phyloP scores from a whole-genome alignment of 345 rosid genomes.

The Gynandropsis gynandra region DNA sequence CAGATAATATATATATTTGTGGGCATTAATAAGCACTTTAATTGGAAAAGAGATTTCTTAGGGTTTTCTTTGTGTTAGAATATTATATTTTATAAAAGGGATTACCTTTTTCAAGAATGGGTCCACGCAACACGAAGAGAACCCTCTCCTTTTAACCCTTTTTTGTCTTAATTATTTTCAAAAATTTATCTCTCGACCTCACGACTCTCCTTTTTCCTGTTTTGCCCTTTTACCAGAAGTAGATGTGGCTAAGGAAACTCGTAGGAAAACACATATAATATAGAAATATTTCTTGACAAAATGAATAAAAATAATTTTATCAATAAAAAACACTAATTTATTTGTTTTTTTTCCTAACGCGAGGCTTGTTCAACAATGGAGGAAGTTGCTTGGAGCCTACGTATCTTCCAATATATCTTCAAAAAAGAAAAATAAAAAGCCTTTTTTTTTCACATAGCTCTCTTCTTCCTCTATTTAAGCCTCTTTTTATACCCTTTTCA shows the following conservation, averaged over 20 bases:
- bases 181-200: constrained; percentile 22
- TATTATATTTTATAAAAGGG: constrained; percentile 1
- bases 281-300: not conserved
- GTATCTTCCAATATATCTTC: constrained; percentile 44
- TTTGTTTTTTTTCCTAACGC: no score
- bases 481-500: constrained; percentile 22
- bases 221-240: no score
- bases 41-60: constrained; percentile 6
- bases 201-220: not conserved
- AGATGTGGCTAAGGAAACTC: constrained; percentile 16
- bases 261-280: no score
- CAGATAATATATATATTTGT: no score
- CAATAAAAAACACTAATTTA: not conserved
- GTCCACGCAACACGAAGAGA: constrained; percentile 16
- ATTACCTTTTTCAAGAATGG: constrained; percentile 7
- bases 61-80: constrained; percentile 15
- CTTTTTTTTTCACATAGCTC: constrained; percentile 12
- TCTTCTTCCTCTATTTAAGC: constrained; percentile 64
- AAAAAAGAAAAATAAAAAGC: constrained; percentile 20
- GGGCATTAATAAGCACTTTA: not conserved
- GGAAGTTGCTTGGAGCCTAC: constrained; percentile 70
- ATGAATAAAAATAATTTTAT: not conserved
- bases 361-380: constrained; percentile 45
- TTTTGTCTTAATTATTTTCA: constrained; percentile 20
- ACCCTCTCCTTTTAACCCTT: constrained; percentile 11